Percentiles rank a stretch among this genome's conserved stretches.
Conservation (phyloP, 305 asterid genomes). For the Salvia sclarea region DNA sequence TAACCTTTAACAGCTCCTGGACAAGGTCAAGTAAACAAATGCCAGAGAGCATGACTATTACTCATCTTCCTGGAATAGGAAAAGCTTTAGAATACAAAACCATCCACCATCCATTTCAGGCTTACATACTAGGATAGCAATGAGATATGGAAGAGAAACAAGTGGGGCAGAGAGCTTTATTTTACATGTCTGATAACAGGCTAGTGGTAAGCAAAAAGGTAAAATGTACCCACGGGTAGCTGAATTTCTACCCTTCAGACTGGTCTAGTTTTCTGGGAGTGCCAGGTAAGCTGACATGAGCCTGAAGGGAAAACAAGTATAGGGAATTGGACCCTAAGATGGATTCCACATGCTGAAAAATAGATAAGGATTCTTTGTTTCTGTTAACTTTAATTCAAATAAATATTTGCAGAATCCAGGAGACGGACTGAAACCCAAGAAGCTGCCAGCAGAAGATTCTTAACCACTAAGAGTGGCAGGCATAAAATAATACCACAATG, state of each 20-base stretch:
- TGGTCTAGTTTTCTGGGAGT: neutral
- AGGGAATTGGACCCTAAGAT: too few relatives aligned
- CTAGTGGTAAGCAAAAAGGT: neutral
- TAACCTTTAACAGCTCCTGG: neutral
- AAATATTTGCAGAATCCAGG: too few relatives aligned
- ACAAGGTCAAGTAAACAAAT: constrained; percentile 15
- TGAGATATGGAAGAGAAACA: constrained; percentile 6
- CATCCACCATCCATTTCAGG: neutral
- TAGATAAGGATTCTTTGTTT: too few relatives aligned
- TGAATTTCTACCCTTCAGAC: constrained; percentile 1
- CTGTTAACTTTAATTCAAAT: too few relatives aligned
- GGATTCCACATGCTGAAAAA: too few relatives aligned
- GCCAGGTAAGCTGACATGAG: neutral
- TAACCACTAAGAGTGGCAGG: neutral
- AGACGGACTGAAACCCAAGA: neutral
- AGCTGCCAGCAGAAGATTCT: neutral
- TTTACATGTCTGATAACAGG: neutral
- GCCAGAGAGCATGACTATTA: neutral
- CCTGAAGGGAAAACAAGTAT: neutral
- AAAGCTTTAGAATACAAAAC: neutral
- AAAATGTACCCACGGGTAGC: neutral
- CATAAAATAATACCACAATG: neutral
- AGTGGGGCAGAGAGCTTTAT: neutral
- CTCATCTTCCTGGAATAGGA: neutral
- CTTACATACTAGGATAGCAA: neutral